Conservation (phyloP, 2,329 filamentous ascomycete genomes). For the Fusarium dimerum region DNA sequence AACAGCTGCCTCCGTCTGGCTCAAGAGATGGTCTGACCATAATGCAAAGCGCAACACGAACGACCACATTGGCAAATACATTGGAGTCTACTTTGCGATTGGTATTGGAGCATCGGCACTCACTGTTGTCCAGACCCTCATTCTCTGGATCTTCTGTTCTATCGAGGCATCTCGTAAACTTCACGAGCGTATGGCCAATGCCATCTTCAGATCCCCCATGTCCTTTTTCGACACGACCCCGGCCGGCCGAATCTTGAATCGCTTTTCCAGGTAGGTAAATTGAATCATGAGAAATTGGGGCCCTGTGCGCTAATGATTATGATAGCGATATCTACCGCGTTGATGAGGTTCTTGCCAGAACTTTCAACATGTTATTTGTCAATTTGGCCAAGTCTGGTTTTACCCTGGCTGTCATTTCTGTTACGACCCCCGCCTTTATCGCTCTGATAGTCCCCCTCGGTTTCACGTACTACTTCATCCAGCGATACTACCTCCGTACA, state of each 20-base stretch:
- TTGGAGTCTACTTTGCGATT: slow-evolving; percentile 94
- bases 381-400: slow-evolving; percentile 76
- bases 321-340: slow-evolving; percentile 74
- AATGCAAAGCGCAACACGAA: slow-evolving; percentile 73
- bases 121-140: slow-evolving; percentile 88
- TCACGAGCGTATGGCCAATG: slow-evolving; percentile 95
- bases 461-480: slow-evolving; percentile 85
- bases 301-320: slow-evolving; percentile 24
- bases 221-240: slow-evolving; percentile 98
- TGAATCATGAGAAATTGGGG: neutral
- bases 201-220: slow-evolving; percentile 98
- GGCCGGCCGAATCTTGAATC: slow-evolving; percentile 91
- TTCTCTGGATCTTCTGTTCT: slow-evolving; percentile 99
- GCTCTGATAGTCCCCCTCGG: slow-evolving; percentile 79
- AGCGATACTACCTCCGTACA: slow-evolving; percentile 94
- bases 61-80: slow-evolving; percentile 79
- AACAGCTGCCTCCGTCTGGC: slow-evolving; percentile 78
- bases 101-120: slow-evolving; percentile 83
- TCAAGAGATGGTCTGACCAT: slow-evolving; percentile 86
- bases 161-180: slow-evolving; percentile 98
- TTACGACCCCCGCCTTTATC: slow-evolving; percentile 78
- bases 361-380: slow-evolving; percentile 94
- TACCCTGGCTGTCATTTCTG: slow-evolving; percentile 83
- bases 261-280: slow-evolving; percentile 78
- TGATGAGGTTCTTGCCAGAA: slow-evolving; percentile 91